Conservation (phyloP, 495 filamentous ascomycete genomes). For the Friedmanniomyces endolithicus region DNA sequence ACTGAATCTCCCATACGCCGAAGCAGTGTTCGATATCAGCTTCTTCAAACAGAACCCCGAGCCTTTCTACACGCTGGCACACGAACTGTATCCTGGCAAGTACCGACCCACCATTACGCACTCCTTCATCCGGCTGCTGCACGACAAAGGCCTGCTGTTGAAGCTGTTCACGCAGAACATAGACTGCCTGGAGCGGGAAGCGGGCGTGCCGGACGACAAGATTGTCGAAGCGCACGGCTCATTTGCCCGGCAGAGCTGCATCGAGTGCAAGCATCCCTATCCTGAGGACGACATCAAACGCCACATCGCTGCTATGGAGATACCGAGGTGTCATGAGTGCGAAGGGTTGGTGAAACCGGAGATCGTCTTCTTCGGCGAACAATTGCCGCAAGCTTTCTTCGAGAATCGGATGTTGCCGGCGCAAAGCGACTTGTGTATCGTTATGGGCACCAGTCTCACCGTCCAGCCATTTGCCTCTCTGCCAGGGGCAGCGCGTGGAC, state of each 20-base stretch:
- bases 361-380: conserved; percentile 87
- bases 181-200: conserved; percentile 80
- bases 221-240: conserved; percentile 93
- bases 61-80: conserved; percentile 84
- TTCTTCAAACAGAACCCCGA: conserved; percentile 76
- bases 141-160: conserved; percentile 61
- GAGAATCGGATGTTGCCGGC: conserved; percentile 40
- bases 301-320: conserved; percentile 46
- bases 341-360: conserved; percentile 85
- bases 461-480: conserved; percentile 85
- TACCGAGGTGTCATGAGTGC: conserved; percentile 62
- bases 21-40: conserved; percentile 68
- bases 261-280: conserved; percentile 66
- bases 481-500: conserved; percentile 47
- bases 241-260: conserved; percentile 80
- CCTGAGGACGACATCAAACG: conserved; percentile 61
- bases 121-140: conserved; percentile 61
- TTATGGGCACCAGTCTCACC: conserved; percentile 82
- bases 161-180: conserved; percentile 97
- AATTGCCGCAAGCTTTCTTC: conserved; percentile 59
- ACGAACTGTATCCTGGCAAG: conserved; percentile 84
- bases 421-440: conserved; percentile 66
- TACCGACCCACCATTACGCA: conserved; percentile 78
- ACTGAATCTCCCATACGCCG: conserved; percentile 71
- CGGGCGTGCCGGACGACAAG: conserved; percentile 66